phyloP scores from a whole-genome alignment of 148 eudicot genomes.

The Spergularia bocconei region DNA sequence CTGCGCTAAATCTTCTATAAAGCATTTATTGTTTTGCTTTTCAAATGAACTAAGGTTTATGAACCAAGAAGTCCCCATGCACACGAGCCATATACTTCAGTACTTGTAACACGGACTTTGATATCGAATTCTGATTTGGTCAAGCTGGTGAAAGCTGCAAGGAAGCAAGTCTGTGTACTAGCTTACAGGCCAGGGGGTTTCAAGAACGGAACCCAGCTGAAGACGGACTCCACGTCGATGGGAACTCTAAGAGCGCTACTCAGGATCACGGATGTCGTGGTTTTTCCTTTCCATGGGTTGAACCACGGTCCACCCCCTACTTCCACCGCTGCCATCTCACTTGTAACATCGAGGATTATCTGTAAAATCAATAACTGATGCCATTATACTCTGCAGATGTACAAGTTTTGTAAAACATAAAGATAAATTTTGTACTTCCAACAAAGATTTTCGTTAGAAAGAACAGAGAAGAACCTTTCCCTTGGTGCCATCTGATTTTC shows the following conservation, averaged over 20 bases:
- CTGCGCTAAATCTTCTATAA: background rate
- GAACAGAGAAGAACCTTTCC: slow-evolving; percentile 58
- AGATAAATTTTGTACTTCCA: too few species aligned
- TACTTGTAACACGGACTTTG: background rate
- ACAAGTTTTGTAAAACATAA: too few species aligned
- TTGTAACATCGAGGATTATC: slow-evolving; percentile 77
- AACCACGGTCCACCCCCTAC: slow-evolving; percentile 97
- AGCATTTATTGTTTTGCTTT: background rate
- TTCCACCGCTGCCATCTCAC: slow-evolving; percentile 88
- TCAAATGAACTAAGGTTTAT: background rate
- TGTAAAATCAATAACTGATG: slow-evolving; percentile 21
- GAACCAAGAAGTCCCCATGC: background rate
- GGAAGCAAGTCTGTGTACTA: background rate
- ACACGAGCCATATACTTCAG: background rate
- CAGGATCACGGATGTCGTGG: slow-evolving; percentile 56
- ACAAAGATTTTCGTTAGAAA: background rate
- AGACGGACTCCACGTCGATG: slow-evolving; percentile 60
- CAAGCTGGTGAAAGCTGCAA: background rate
- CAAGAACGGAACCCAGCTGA: slow-evolving; percentile 52
- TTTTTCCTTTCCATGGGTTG: slow-evolving; percentile 64
- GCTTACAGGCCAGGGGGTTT: slow-evolving; percentile 81
- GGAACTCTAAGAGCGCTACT: slow-evolving; percentile 58
- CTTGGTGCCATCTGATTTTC: slow-evolving; percentile 55
- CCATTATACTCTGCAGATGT: too few species aligned
- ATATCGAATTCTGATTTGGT: background rate